Evolutionary conservation across 1,284 basidiomycete species (phyloP), one percentile per base, ranked within the genome.

Genomic region (Anthracocystis panici-leucophaei): DNA sequence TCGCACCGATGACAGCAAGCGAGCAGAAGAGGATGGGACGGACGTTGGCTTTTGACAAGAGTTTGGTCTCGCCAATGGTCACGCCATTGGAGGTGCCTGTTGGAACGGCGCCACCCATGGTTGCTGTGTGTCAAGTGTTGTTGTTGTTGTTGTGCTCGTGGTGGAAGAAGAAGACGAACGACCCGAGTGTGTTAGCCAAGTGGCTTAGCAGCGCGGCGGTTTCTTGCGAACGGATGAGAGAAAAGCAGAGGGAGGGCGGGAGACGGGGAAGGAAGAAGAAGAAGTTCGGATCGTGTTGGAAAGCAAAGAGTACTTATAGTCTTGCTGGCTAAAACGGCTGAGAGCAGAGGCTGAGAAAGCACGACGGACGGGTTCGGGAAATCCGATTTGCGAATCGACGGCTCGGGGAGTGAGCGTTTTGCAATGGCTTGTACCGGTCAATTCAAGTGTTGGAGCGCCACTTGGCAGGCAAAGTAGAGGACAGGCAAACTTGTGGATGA

Each of bases 21-120:
- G 68, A 54, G 64, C 84, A 86, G 76, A 83, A 86, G 54, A 83
- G 63, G 31, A 85, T 62, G 25, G 84, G 79, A 35, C 80, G 67
- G 29, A 80, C 69, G 55, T 86, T 85, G 45, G 79, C 78, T 53
- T 82, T 80, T 57, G 78, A 70, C 38, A 84, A 73, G 31, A 84
- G 57, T 25, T 76, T 79, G 27, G 70, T 75, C 46, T 72, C 74
- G 23, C 78, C 80, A 16, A 77, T 51, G 58, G 67, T 57, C 33
- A 71, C 62, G 57, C 68, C 65, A 40, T 57, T 57, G 53, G 68
- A 56, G 54, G 66, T 55, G 6, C 46, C 25, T 49, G 64, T n/a
- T 57, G 51, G 50, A 54, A 35, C 66, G 42, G 56, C 66, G 42
- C 63, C 66, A 50, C 59, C 72, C 72, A 75, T 75, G 25, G 18